phyloP scores from a whole-genome alignment of 495 filamentous ascomycete species.

The Polyplosphaeria fusca region DNA sequence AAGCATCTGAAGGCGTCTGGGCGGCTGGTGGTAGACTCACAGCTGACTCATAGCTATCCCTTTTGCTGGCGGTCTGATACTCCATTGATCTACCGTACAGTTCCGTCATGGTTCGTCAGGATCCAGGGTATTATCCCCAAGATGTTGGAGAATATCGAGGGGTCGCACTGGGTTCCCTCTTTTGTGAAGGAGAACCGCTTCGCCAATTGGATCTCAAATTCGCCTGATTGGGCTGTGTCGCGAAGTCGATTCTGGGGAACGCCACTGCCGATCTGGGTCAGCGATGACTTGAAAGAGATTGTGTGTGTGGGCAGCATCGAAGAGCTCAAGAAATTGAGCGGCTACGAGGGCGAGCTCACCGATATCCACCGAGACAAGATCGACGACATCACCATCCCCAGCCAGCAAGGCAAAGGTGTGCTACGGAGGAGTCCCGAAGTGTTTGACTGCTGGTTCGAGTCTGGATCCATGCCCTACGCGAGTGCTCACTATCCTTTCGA shows the following conservation, averaged over 20 bases:
- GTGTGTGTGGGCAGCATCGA: slow-evolving; percentile 83
- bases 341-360: slow-evolving; percentile 77
- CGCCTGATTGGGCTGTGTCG: slow-evolving; percentile 97
- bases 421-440: slow-evolving; percentile 83
- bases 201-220: slow-evolving; percentile 79
- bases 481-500: slow-evolving; percentile 94
- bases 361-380: slow-evolving; percentile 95
- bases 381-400: slow-evolving; percentile 94
- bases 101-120: slow-evolving; percentile 94
- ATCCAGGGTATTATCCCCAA: slow-evolving; percentile 79
- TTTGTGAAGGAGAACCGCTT: slow-evolving; percentile 93
- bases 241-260: slow-evolving; percentile 98
- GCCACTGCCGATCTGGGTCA: slow-evolving; percentile 88
- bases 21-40: slow-evolving; percentile 80
- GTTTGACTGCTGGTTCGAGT: slow-evolving; percentile 97
- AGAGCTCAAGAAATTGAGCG: slow-evolving; percentile 83
- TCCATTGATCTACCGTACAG: slow-evolving; percentile 89
- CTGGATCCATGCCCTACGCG: slow-evolving; percentile 94
- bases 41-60: slow-evolving; percentile 90
- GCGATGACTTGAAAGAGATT: slow-evolving; percentile 79
- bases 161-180: slow-evolving; percentile 89
- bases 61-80: slow-evolving; percentile 96
- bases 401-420: slow-evolving; percentile 80
- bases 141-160: slow-evolving; percentile 86
- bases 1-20: slow-evolving; percentile 80